Percentiles rank a stretch among this genome's conserved stretches.
phyloP scores from a whole-genome alignment of 306 rosid genomes.

The Cercis canadensis region DNA sequence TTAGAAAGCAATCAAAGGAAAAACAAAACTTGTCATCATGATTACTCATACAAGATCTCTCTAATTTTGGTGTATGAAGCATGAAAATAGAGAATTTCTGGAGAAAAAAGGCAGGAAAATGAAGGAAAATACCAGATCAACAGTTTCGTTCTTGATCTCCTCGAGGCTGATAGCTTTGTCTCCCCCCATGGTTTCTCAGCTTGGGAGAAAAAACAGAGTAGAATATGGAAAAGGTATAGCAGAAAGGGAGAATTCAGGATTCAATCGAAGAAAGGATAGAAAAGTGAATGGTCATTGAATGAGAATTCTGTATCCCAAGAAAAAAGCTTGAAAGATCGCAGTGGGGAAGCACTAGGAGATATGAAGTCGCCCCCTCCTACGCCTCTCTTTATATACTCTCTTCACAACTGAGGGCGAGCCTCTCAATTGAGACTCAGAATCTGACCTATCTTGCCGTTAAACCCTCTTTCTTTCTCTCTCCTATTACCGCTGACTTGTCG shows the following conservation, averaged over 20 bases:
- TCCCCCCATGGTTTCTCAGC: conserved; percentile 46
- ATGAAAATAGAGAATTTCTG: background rate
- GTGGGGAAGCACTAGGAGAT: background rate
- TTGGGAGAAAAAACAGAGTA: background rate
- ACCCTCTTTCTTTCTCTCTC: conserved; percentile 22
- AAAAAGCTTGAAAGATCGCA: background rate
- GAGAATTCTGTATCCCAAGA: conserved; percentile 55
- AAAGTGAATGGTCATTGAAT: conserved; percentile 43
- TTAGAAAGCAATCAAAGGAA: background rate
- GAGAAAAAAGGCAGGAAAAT: background rate
- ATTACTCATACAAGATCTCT: background rate
- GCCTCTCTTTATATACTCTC: conserved; percentile 39
- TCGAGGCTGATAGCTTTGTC: conserved; percentile 62
- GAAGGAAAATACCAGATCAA: conserved; percentile 76
- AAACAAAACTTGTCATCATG: background rate
- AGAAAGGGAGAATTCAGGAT: background rate
- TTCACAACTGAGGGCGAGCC: background rate
- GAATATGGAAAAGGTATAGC: background rate
- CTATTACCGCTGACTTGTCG: conserved; percentile 33
- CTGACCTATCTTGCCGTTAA: background rate
- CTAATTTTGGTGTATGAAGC: conserved; percentile 4
- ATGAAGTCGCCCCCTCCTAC: background rate
- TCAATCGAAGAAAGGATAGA: background rate
- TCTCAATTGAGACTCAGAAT: conserved; percentile 6
- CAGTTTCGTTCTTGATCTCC: conserved; percentile 87